Evolutionary conservation across 768 basidiomycete genomes (phyloP), one percentile per base, ranked within the genome.

Genomic region (Amanita molliuscula): DNA sequence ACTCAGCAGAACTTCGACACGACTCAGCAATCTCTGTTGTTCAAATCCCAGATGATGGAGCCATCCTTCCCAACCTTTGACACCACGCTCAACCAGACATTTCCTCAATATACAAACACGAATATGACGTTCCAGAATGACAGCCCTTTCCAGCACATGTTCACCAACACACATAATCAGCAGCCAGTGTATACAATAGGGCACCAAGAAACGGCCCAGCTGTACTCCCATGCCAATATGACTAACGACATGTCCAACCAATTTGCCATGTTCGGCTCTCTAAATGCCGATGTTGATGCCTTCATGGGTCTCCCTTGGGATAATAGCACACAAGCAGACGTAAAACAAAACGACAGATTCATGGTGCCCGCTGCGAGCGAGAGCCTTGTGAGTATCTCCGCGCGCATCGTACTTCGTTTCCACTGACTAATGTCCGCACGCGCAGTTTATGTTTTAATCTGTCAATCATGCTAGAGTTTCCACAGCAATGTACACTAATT

Each of bases 291-390:
- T 44, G 58, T 64, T 18, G 62, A 60, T 41, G 53, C 62, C 28
- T 54, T 63, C 48, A 56, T 64, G 46, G 57, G 58, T 36, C 52
- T 64, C 51, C 54, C 61, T 43, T 70, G 68, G 67, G 65, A 65
- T 18, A 49, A 50, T 15, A 51, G 54, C 4, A 53, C 59, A 31
- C 50, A 59, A 41, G 53, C 62, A 16, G 61, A 63, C 33, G 48
- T 60, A 21, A 67, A 64, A 57, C 55, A 59, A 26, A 61, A 59
- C 51, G 59, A 59, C 31, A 56, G 58, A 16, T 66, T 65, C 52
- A 69, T 67, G 54, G 44, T 64, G 26, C 58, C 61, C n/a, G 48
- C 61, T 25, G 59, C 54, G 41, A 53, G 59, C 60, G 59, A 64
- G 53, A 65, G 59, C 51, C 53, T 60, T 45, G 62, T 65, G 57